Evolutionary conservation across 371 early-diverging fungal genomes (phyloP), one percentile per base, ranked within the genome.

Genomic region (Mucor piriformis): DNA sequence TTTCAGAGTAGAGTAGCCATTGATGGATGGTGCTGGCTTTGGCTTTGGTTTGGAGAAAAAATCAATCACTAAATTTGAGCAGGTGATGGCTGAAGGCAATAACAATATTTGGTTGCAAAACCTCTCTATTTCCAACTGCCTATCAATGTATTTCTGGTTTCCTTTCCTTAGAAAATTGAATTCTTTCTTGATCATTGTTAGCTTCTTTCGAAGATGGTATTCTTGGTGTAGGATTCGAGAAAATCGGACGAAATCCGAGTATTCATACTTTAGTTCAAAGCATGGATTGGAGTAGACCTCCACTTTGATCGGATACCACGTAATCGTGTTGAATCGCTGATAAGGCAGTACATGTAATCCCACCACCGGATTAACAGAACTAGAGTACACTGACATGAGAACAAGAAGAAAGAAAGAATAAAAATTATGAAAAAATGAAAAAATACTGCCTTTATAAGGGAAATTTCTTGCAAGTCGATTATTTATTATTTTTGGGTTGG

Each of bases 161-260:
- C 46, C 35, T 20, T 50, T 50, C 40, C 33, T 55, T 3, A 43
- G 3, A 16, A 44, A 44, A 21, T 15, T 21, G 46, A 21, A 34
- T 12, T 55, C 34, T 32, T 34, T 55, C 21, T 33, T 55, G 29
- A 54, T 40, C 2, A 20, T 42, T 29, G 29, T 20, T 18, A 54
- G 15, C 2, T 18, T 33, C 21, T 21, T 33, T 34, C 15, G 44
- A 13, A 25, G 20, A 33, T 23, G 44, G 35, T 27, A 46, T 34
- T 55, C 33, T 13, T 46, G 46, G 13, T 46, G 55, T 29, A 57
- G 20, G 7, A 15, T 6, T 27, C 35, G 50, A 49, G 40, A 47
- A 49, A 61, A 40, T 21, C 40, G 47, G 40, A 61, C 29, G 16
- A 61, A 61, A n/a, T 61, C 42, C 2, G 59, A 43, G 34, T 59